Conservation (phyloP, 179 eudicot genomes). For the Sideroxylon spinosum region DNA sequence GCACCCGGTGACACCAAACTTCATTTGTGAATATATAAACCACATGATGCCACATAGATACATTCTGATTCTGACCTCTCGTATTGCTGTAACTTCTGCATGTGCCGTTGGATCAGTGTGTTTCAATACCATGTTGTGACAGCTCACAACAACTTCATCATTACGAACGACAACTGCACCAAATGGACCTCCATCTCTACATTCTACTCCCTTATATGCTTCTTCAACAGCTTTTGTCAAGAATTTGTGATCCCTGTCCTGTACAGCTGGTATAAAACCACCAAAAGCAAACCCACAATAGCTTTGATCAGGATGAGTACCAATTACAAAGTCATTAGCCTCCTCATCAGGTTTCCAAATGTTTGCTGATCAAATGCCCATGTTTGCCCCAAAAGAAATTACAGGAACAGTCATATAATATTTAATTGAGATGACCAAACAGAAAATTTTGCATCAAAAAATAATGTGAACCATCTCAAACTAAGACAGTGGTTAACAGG, state of each 20-base stretch:
- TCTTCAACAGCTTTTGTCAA: slow-evolving; percentile 74
- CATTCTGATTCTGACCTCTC: slow-evolving; percentile 60
- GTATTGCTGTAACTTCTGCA: slow-evolving; percentile 86
- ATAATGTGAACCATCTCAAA: neutral
- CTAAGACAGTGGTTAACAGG: neutral
- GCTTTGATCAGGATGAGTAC: neutral
- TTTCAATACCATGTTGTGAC: slow-evolving; percentile 80
- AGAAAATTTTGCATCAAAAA: neutral
- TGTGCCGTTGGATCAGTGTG: slow-evolving; percentile 88
- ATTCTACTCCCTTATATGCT: slow-evolving; percentile 82
- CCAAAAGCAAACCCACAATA: slow-evolving; percentile 2
- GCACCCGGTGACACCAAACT: neutral
- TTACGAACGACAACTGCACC: slow-evolving; percentile 86
- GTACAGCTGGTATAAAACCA: slow-evolving; percentile 50
- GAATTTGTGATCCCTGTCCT: slow-evolving; percentile 85
- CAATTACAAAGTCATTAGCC: neutral
- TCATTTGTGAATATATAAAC: neutral
- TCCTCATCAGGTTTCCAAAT: neutral
- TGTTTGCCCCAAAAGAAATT: neutral
- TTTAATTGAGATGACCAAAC: neutral
- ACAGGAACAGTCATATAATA: neutral
- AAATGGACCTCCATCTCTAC: slow-evolving; percentile 86
- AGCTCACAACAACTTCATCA: slow-evolving; percentile 77
- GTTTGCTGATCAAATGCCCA: neutral
- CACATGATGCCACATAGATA: neutral